These are phyloP conservation scores for Saccharomycopsis oosterbeekiorum DNA, from an alignment of 805 yeast genomes.

Conservation along the genomic window DNA sequence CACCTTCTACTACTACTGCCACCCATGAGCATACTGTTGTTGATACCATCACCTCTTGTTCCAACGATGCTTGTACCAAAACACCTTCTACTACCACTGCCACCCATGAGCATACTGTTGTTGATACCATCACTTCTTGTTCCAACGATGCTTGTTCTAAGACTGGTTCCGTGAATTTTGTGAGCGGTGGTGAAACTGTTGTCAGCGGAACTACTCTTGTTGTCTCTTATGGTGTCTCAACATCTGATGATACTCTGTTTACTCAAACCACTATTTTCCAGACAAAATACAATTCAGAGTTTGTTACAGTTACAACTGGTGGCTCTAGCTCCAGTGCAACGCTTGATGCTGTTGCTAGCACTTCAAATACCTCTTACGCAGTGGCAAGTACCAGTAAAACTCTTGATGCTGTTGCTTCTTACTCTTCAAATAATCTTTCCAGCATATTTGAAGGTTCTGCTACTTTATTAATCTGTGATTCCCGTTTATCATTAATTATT, in stretches of 20 bases:
- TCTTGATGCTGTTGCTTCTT: background rate
- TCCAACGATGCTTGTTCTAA: constrained; percentile 14
- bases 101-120: constrained; percentile 21
- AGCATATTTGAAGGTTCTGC: background rate
- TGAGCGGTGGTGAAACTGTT: constrained; percentile 15
- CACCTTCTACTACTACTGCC: background rate
- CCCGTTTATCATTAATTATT: background rate
- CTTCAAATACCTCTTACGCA: background rate
- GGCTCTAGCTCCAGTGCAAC: constrained; percentile 4
- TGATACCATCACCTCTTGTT: background rate
- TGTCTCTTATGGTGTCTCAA: constrained; percentile 10
- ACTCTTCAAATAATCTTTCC: background rate
- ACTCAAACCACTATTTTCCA: constrained; percentile 16
- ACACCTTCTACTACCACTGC: background rate
- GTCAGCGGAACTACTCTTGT: constrained; percentile 9
- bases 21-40: background rate
- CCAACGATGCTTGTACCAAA: background rate
- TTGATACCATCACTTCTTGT: constrained; percentile 25
- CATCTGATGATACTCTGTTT: constrained; percentile 12
- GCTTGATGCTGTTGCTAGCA: background rate
- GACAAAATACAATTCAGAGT: constrained; percentile 17
- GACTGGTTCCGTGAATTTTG: constrained; percentile 2
- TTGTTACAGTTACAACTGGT: constrained; percentile 16
- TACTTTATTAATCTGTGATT: background rate
- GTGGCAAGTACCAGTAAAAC: background rate